Evolutionary conservation across 257 asterid genomes (phyloP).

Genomic region (Solanum clarkiae): DNA sequence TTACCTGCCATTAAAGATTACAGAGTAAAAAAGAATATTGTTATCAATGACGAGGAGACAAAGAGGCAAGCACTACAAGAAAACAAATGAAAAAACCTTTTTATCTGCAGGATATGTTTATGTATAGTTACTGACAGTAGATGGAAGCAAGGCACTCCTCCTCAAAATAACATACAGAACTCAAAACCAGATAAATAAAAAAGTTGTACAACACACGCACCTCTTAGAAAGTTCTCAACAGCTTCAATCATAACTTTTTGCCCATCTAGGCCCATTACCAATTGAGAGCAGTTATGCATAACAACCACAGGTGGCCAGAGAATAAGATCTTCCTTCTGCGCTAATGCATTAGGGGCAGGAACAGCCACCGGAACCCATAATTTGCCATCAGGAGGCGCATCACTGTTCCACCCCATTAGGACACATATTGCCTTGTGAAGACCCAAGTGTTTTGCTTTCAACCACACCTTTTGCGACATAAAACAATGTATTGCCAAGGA

Average conservation of each 20-base stretch:
- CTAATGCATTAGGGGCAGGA: conserved; percentile 15
- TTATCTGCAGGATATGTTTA: background rate
- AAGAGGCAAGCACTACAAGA: background rate
- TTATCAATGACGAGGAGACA: background rate
- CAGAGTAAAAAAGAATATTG: background rate
- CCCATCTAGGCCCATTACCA: background rate
- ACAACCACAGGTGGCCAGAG: conserved; percentile 25
- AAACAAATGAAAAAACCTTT: background rate
- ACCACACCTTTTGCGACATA: conserved; percentile 14
- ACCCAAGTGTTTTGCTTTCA: conserved; percentile 29
- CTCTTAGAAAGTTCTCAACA: conserved; percentile 20
- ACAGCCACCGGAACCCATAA: conserved; percentile 7
- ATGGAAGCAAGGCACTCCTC: background rate
- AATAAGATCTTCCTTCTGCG: conserved; percentile 24
- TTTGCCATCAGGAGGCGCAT: conserved; percentile 6
- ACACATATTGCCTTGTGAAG: conserved; percentile 32
- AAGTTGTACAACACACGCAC: background rate
- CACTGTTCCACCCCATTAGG: conserved; percentile 23
- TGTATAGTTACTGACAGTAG: background rate
- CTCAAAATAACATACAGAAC: background rate
- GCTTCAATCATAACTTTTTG: conserved; percentile 3
- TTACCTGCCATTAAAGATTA: conserved; percentile 11
- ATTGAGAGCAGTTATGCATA: conserved; percentile 5
- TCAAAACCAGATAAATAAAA: background rate
- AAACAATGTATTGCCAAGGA: conserved; percentile 19